A percentile compares a stretch with the other conserved stretches of the same genome.
Evolutionary conservation across 129 eudicot species (phyloP).

Genomic region (Chrysanthemum lavandulifolium): DNA sequence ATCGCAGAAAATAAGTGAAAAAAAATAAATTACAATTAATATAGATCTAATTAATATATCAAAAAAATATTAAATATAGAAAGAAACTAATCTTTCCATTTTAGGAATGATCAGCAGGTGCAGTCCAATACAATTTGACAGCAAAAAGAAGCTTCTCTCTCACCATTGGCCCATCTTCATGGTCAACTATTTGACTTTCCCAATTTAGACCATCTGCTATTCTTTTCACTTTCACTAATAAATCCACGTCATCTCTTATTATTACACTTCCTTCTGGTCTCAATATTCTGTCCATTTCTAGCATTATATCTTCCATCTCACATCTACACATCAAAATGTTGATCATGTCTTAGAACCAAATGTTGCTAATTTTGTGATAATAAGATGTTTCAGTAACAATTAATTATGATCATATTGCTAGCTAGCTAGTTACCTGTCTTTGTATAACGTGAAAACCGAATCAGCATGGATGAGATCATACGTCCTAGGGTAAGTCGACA

Average conservation of each 20-base stretch:
- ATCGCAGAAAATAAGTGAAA: not conserved
- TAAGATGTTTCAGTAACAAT: not conserved
- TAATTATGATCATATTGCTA: not conserved
- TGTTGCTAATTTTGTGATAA: not conserved
- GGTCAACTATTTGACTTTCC: slow-evolving; percentile 91
- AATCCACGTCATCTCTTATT: slow-evolving; percentile 84
- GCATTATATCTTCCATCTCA: slow-evolving; percentile 90
- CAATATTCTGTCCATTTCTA: slow-evolving; percentile 90
- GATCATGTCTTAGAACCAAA: not conserved
- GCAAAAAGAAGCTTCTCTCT: slow-evolving; percentile 95
- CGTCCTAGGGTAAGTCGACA: slow-evolving; percentile 97
- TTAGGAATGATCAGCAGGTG: slow-evolving; percentile 45
- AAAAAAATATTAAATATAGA: not conserved
- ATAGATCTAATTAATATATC: slow-evolving; percentile 3
- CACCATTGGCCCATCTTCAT: slow-evolving; percentile 93
- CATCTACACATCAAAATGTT: slow-evolving; percentile 40
- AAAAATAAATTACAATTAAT: slow-evolving; percentile 11
- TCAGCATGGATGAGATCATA: slow-evolving; percentile 91
- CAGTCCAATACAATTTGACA: slow-evolving; percentile 89
- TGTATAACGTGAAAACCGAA: slow-evolving; percentile 72
- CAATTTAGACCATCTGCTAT: slow-evolving; percentile 79
- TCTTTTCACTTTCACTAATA: slow-evolving; percentile 62
- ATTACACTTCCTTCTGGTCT: slow-evolving; percentile 94
- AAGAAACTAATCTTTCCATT: slow-evolving; percentile 15
- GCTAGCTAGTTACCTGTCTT: slow-evolving; percentile 50